Percentiles rank a stretch among this genome's conserved stretches.
These are phyloP conservation scores for Amphichorda felina DNA, from an alignment of 2,329 filamentous ascomycete genomes.

Conservation along the genomic window DNA sequence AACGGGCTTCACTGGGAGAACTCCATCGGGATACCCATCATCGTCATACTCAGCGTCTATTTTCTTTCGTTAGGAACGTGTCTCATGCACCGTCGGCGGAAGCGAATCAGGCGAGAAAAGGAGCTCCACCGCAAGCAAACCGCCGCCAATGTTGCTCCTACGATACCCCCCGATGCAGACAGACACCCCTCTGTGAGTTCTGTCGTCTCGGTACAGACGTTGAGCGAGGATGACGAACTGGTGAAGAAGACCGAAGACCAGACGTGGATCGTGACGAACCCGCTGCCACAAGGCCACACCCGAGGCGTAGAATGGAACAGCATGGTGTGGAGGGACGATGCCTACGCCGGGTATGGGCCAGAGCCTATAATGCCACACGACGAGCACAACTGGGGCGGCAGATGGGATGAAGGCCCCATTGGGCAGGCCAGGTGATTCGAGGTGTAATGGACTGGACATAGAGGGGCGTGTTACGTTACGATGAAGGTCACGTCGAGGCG, in stretches of 20 bases:
- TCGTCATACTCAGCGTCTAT: constrained; percentile 16
- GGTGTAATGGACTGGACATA: background rate
- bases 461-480: too few relatives aligned
- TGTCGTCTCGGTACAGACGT: constrained; percentile 9
- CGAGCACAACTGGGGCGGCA: background rate
- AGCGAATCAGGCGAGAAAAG: constrained; percentile 8
- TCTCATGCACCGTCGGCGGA: constrained; percentile 14
- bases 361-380: background rate
- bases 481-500: background rate
- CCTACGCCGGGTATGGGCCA: background rate
- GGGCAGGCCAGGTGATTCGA: background rate
- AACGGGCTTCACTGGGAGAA: constrained; percentile 14
- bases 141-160: background rate
- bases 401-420: constrained; percentile 1
- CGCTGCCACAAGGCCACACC: background rate
- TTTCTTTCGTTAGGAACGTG: constrained; percentile 14
- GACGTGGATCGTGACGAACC: background rate
- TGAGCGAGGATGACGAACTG: constrained; percentile 7
- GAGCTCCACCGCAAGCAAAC: constrained; percentile 1
- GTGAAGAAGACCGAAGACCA: constrained; percentile 6
- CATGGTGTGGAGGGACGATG: background rate
- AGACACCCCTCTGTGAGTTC: constrained; percentile 11
- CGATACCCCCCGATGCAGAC: background rate
- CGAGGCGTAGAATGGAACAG: background rate
- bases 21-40: constrained; percentile 16